Evolutionary conservation across 257 asterid species (phyloP), one percentile per base, ranked within the genome.

Genomic region (Leptodermis oblonga): DNA sequence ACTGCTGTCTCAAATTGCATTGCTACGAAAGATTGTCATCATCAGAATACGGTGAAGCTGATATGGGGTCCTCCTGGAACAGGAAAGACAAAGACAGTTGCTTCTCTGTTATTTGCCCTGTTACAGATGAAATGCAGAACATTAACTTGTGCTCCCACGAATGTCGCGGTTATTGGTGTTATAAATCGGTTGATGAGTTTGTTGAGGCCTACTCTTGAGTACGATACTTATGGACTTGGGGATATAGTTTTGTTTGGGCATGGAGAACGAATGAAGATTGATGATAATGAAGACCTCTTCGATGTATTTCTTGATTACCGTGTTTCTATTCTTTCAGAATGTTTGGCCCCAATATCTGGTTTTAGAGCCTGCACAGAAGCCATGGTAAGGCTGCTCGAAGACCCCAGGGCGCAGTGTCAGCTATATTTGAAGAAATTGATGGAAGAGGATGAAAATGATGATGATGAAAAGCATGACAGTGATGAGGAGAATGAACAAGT

Each of bases 51-150:
- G 7, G 77, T 80, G 25, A 85, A 78, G 78, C 88, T 87, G 75
- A 82, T 87, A 23, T 90, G 97, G 97, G 97, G 97, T 62, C 97
- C 97, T 1, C 97, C 95, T 5, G 97, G 97, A 56, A 90, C 95
- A 0, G 95, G 95, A 31, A 90, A 90, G 62, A 90, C 93, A 0
- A 90, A 78, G 41, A 90, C 96, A 2, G 69, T 81, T 15, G 81
- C 87, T 31, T 65, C 90, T 3, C 60, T 90, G 13, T 61, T 82
- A 31, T 73, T 77, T 36, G 41, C 65, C 5, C 79, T 87, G 66
- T 65, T 83, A 7, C 56, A 73, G 60, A 54, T 74, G 73, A 80
- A 77, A 65, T 72, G 86, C 74, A 84, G 87, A 84, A 78, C 93
- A 42, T 58, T 88, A 56, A 79, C 85, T 69, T 90, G 93, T 82